A percentile compares a stretch with the other conserved stretches of the same genome.
Evolutionary conservation across 1,284 basidiomycete species (phyloP).

Genomic region (Trametes versicolor): DNA sequence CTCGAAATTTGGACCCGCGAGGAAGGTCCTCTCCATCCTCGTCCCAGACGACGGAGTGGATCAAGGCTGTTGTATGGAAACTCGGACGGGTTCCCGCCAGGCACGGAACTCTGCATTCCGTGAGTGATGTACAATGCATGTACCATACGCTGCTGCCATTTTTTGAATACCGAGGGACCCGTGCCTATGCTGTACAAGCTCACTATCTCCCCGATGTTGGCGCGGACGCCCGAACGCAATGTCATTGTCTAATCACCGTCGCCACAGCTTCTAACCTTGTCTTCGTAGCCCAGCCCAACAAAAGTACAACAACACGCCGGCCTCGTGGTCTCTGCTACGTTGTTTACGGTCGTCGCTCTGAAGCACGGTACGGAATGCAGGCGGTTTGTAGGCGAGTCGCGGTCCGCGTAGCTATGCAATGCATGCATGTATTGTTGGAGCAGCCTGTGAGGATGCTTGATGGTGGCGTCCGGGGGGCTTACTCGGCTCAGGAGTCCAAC

Average conservation of each 20-base stretch:
- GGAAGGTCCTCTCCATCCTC: too few species aligned
- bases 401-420: constrained; percentile 3
- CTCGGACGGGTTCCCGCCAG: background rate
- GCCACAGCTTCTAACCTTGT: constrained; percentile 3
- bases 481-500: constrained; percentile 27
- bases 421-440: constrained; percentile 21
- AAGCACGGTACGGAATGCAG: constrained; percentile 22
- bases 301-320: constrained; percentile 15
- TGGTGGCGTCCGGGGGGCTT: constrained; percentile 33
- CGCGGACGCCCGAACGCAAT: constrained; percentile 4
- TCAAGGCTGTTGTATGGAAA: background rate
- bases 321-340: constrained; percentile 1
- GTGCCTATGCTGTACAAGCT: constrained; percentile 1
- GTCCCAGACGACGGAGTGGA: too few species aligned
- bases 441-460: constrained; percentile 24
- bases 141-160: background rate
- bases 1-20: background rate
- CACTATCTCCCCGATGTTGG: constrained; percentile 7
- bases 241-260: constrained; percentile 6
- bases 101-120: background rate
- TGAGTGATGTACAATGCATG: constrained; percentile 1
- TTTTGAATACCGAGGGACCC: background rate
- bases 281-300: background rate
- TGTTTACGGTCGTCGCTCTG: constrained; percentile 4
- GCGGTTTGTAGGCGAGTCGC: background rate